A percentile compares a stretch with the other conserved stretches of the same genome.
Conservation (phyloP, 495 filamentous ascomycete genomes). For the Lasiosphaeriaceae sp. region DNA sequence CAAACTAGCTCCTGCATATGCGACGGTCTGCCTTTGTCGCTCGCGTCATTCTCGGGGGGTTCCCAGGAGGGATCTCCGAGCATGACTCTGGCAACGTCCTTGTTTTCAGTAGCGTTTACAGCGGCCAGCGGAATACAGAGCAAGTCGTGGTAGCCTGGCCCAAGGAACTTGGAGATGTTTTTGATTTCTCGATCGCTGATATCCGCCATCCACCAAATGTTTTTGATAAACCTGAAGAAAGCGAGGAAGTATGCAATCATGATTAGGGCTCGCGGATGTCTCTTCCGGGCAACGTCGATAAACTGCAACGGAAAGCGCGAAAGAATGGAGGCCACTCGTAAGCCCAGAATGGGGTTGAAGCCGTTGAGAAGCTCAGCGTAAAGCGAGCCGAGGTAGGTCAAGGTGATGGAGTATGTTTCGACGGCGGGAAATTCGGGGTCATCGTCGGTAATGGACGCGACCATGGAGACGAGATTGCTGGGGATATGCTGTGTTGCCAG, state of each 20-base stretch:
- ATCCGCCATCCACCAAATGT: conserved; percentile 43
- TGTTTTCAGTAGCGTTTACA: conserved; percentile 11
- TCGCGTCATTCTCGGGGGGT: conserved; percentile 4
- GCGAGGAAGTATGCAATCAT: conserved; percentile 45
- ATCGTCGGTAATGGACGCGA: conserved; percentile 28
- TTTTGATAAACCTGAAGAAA: conserved; percentile 35
- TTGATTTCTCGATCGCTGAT: conserved; percentile 37
- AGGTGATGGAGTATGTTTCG: conserved; percentile 32
- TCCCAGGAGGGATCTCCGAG: conserved; percentile 35
- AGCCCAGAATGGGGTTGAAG: conserved; percentile 30
- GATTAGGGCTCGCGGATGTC: conserved; percentile 51
- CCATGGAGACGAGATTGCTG: conserved; percentile 41
- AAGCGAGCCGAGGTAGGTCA: conserved; percentile 41
- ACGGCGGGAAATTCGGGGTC: conserved; percentile 29
- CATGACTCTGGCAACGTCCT: conserved; percentile 30
- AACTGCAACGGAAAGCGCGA: conserved; percentile 50
- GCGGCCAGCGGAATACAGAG: conserved; percentile 35
- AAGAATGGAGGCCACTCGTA: conserved; percentile 40
- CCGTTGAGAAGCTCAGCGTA: conserved; percentile 38
- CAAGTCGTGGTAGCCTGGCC: conserved; percentile 29
- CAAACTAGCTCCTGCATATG: background rate
- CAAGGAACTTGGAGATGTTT: conserved; percentile 35
- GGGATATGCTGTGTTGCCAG: conserved; percentile 33
- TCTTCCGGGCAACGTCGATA: conserved; percentile 45
- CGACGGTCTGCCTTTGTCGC: background rate